Conservation (phyloP, 164 flowering plant species). For the Amborella trichopoda region DNA sequence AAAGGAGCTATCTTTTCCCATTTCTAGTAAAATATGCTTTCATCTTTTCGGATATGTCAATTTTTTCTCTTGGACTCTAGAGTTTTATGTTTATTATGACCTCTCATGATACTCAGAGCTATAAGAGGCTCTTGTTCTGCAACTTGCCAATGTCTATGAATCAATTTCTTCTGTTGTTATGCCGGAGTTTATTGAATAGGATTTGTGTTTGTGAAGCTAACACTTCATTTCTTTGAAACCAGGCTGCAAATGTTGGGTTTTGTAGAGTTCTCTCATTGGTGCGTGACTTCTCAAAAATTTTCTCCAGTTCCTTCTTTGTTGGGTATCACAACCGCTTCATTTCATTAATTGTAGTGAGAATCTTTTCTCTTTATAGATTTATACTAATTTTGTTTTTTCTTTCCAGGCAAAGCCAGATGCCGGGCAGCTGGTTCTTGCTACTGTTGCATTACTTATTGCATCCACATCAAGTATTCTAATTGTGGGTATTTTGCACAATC, state of each 20-base stretch:
- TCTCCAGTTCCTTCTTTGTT: conserved; percentile 16
- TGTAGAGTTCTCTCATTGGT: conserved; percentile 67
- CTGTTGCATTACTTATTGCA: conserved; percentile 55
- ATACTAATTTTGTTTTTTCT: not conserved
- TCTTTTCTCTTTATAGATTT: not conserved
- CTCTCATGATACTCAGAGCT: no score
- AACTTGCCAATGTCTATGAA: not conserved
- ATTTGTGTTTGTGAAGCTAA: no score
- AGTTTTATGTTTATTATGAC: no score
- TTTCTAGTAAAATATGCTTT: no score
- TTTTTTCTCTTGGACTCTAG: not conserved
- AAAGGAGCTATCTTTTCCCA: no score
- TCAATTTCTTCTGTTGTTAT: not conserved
- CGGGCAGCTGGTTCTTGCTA: conserved; percentile 49
- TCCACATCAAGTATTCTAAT: conserved; percentile 52
- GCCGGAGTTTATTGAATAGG: not conserved
- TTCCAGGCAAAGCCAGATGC: conserved; percentile 80
- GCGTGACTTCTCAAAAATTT: no score
- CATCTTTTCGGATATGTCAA: not conserved
- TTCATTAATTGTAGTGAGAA: not conserved
- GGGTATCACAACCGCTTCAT: not conserved
- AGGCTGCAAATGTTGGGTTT: conserved; percentile 89
- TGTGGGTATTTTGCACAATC: conserved; percentile 27
- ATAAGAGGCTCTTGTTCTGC: not conserved
- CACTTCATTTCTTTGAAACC: conserved; percentile 9